Evolutionary conservation across 495 filamentous ascomycete genomes (phyloP).

Genomic region (Bryoglossum gracile): DNA sequence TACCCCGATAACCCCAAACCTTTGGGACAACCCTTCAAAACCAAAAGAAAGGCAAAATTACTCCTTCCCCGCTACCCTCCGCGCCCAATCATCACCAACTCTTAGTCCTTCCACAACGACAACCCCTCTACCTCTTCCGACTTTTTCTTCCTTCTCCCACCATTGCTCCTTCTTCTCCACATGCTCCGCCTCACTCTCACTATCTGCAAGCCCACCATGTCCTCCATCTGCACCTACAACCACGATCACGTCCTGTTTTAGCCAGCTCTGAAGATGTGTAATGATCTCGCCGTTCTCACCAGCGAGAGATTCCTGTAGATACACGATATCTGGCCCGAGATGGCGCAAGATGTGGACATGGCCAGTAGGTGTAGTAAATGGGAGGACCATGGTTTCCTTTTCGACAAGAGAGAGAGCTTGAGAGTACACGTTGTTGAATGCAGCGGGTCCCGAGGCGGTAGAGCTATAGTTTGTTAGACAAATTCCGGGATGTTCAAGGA

Average conservation of each 20-base stretch:
- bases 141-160: constrained; percentile 77
- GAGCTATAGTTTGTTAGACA: constrained; percentile 24
- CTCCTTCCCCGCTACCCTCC: constrained; percentile 64
- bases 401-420: constrained; percentile 72
- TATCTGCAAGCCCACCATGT: constrained; percentile 80
- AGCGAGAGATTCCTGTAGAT: constrained; percentile 71
- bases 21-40: too few relatives aligned
- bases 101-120: constrained; percentile 74
- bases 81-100: constrained; percentile 76
- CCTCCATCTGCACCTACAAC: constrained; percentile 81
- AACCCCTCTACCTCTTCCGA: constrained; percentile 77
- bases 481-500: constrained; percentile 16
- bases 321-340: constrained; percentile 72
- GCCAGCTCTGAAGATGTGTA: constrained; percentile 71
- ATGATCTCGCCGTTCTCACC: constrained; percentile 64
- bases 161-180: constrained; percentile 57
- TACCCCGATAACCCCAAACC: too few relatives aligned
- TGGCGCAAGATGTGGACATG: constrained; percentile 80
- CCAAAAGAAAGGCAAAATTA: constrained; percentile 34
- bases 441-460: constrained; percentile 38
- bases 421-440: constrained; percentile 68
- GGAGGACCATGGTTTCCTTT: constrained; percentile 76
- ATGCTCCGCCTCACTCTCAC: constrained; percentile 70
- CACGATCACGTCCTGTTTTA: constrained; percentile 69
- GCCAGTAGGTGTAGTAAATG: constrained; percentile 71